Conservation (phyloP, 2,329 filamentous ascomycete species). For the Fusarium tanahbumbuense region DNA sequence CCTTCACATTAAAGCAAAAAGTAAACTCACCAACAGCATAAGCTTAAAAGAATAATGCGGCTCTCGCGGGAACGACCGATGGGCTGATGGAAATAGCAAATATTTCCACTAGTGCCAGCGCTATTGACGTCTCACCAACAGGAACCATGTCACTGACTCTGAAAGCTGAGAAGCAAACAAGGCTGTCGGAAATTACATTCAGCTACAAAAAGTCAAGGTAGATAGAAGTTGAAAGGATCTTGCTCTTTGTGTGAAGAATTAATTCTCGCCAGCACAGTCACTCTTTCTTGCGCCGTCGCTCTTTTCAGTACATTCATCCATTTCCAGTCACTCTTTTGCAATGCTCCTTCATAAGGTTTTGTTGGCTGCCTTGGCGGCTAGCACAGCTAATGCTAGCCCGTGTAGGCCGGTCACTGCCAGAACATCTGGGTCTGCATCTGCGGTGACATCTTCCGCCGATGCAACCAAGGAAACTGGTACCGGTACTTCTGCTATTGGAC, state of each 20-base stretch:
- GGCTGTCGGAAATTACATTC: not conserved
- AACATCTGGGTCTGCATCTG: not conserved
- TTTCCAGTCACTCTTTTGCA: not conserved
- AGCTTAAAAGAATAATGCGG: not conserved
- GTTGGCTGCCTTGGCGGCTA: not conserved
- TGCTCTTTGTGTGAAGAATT: no score
- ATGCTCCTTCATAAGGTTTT: not conserved
- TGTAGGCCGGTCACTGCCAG: not conserved
- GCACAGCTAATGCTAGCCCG: not conserved
- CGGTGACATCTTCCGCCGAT: rapidly evolving
- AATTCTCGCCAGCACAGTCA: no score
- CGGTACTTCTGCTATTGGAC: not conserved
- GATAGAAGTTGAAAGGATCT: no score
- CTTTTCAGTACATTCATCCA: not conserved
- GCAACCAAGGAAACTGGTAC: no score
- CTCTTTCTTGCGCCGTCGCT: not conserved
- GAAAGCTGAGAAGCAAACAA: not conserved
- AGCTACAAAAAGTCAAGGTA: no score
- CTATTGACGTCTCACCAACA: not conserved
- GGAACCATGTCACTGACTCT: not conserved
- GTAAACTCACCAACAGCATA: not conserved
- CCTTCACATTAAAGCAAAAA: no score
- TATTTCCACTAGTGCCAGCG: not conserved
- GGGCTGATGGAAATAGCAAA: not conserved
- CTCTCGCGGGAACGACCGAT: not conserved